Percentiles rank a stretch among this genome's conserved stretches.
Conservation (phyloP, 169 alveolate genomes). For the Perkinsus chesapeaki region DNA sequence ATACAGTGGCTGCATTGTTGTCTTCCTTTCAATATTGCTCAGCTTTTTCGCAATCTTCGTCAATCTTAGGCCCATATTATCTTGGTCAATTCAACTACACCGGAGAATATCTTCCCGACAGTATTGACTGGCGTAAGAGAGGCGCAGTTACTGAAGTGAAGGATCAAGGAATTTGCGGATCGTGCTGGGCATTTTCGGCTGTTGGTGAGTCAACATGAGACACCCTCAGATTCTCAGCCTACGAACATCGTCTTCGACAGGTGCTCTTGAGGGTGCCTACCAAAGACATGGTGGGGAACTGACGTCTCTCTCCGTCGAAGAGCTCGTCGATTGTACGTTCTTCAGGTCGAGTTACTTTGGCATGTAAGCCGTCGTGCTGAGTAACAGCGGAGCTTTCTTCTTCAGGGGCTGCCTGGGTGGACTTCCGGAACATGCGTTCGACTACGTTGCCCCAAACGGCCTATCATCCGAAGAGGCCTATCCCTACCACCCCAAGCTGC, state of each 20-base stretch:
- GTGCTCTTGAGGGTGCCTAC: slow-evolving; percentile 43
- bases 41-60: no score
- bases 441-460: not conserved
- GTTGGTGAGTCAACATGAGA: slow-evolving; percentile 43
- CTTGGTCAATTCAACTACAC: not conserved
- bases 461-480: not conserved
- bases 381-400: not conserved
- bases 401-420: not conserved
- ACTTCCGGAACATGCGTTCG: not conserved
- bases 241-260: slow-evolving; percentile 28
- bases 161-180: slow-evolving; percentile 54
- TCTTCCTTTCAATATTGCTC: no score
- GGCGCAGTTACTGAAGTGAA: slow-evolving; percentile 37
- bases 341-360: not conserved
- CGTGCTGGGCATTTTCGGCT: slow-evolving; percentile 57
- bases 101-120: not conserved
- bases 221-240: no score
- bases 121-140: slow-evolving; percentile 21
- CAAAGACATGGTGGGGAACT: not conserved
- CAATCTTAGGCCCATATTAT: not conserved
- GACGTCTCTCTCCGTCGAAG: slow-evolving; percentile 42
- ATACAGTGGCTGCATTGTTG: no score
- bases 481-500: not conserved
- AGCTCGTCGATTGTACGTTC: slow-evolving; percentile 47
- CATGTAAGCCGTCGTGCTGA: not conserved